Conservation (phyloP, 371 early-diverging fungal species). For the Mitosporidium daphniae region DNA sequence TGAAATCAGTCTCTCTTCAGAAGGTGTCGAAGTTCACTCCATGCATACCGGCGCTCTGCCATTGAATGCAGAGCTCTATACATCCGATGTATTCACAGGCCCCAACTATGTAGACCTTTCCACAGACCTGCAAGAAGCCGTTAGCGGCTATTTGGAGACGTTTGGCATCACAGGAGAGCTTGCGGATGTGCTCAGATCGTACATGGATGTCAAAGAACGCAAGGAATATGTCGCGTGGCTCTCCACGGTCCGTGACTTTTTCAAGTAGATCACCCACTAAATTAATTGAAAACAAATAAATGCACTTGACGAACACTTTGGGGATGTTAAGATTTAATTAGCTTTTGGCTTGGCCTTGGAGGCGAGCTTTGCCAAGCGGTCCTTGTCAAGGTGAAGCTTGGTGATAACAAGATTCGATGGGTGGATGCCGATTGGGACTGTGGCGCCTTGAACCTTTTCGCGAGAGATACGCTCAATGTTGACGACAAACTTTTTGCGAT, state of each 20-base stretch:
- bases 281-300: no score
- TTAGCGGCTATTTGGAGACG: slow-evolving; percentile 42
- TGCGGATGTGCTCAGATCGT: slow-evolving; percentile 39
- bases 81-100: no score
- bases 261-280: no score
- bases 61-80: no score
- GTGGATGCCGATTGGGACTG: slow-evolving; percentile 63
- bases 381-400: slow-evolving; percentile 69
- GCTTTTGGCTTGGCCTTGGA: no score
- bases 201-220: slow-evolving; percentile 68
- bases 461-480: slow-evolving; percentile 71
- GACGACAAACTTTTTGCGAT: slow-evolving; percentile 89
- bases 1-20: no score
- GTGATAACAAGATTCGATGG: slow-evolving; percentile 86
- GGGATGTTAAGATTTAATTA: no score
- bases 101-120: no score
- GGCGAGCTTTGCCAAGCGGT: no score
- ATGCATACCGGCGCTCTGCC: no score
- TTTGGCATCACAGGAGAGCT: slow-evolving; percentile 38
- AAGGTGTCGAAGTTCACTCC: no score
- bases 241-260: slow-evolving; percentile 26
- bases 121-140: slow-evolving; percentile 28
- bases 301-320: no score
- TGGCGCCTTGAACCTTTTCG: slow-evolving; percentile 41
- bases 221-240: slow-evolving; percentile 57